phyloP scores from a whole-genome alignment of 768 basidiomycete genomes.

The Trametes villosa region DNA sequence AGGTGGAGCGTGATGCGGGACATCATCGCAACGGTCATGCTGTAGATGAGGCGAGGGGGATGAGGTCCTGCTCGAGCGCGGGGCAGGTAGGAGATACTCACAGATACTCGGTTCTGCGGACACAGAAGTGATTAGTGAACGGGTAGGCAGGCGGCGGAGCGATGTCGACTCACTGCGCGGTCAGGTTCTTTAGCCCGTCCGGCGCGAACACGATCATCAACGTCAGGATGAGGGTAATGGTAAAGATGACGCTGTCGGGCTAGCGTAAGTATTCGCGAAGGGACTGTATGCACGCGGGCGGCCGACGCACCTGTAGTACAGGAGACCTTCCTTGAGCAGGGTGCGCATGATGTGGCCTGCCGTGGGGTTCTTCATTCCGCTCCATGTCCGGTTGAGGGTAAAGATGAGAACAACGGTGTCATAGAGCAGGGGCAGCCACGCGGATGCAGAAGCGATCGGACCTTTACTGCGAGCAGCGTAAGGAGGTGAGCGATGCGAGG shows the following conservation, averaged over 20 bases:
- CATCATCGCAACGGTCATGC: constrained; percentile 61
- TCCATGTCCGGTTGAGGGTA: constrained; percentile 38
- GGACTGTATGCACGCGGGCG: background rate
- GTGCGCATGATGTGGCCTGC: constrained; percentile 29
- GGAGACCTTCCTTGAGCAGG: constrained; percentile 38
- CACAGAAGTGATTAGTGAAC: background rate
- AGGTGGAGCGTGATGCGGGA: constrained; percentile 69
- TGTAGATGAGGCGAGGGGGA: constrained; percentile 1
- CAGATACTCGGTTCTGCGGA: constrained; percentile 43
- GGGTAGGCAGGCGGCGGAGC: background rate
- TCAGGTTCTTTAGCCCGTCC: constrained; percentile 39
- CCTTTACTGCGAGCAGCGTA: background rate
- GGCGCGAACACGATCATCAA: constrained; percentile 42
- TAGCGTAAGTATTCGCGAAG: background rate
- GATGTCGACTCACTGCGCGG: constrained; percentile 39
- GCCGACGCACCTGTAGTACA: constrained; percentile 40
- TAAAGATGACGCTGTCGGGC: constrained; percentile 40
- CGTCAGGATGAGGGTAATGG: constrained; percentile 43
- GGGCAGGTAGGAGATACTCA: constrained; percentile 31
- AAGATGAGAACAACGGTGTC: constrained; percentile 43
- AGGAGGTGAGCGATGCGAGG: background rate
- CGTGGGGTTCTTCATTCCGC: constrained; percentile 25
- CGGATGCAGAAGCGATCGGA: constrained; percentile 39
- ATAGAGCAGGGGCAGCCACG: constrained; percentile 46
- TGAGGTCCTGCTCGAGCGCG: background rate